Conservation (phyloP, 75 land plant species). For the Gnetum montanum region DNA sequence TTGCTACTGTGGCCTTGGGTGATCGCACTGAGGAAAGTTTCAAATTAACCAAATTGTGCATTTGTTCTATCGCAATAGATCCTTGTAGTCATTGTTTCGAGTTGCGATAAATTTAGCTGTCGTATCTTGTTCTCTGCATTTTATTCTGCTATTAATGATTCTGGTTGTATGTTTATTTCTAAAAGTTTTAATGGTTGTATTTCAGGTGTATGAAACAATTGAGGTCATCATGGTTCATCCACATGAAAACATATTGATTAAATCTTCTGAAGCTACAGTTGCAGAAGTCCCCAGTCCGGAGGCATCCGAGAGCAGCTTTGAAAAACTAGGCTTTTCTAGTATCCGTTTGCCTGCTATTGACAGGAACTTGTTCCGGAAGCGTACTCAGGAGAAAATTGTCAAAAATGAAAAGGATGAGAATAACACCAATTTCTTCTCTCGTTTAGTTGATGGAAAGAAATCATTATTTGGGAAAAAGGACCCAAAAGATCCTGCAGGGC, state of each 20-base stretch:
- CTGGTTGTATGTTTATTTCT: neutral
- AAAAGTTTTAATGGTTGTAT: neutral
- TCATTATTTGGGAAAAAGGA: constrained; percentile 6
- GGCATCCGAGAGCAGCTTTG: neutral
- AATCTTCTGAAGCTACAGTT: constrained; percentile 2
- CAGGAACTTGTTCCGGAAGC: neutral
- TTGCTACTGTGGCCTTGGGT: no score
- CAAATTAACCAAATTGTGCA: no score
- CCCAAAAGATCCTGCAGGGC: neutral
- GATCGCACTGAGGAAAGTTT: no score
- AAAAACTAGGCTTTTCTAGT: constrained; percentile 3
- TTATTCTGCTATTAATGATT: no score
- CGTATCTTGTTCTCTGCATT: no score
- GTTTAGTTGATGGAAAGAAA: constrained; percentile 5
- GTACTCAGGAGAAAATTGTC: neutral
- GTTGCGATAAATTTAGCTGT: no score
- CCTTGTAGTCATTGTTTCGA: no score
- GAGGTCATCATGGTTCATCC: constrained; percentile 5
- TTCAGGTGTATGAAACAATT: constrained; percentile 12
- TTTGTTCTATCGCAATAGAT: no score
- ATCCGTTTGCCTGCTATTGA: constrained; percentile 3
- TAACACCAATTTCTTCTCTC: neutral
- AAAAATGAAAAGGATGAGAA: constrained; percentile 2
- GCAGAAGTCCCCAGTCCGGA: neutral
- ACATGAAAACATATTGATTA: constrained; percentile 1